These are phyloP conservation scores for Fraxinus sp. DNA, from an alignment of 305 asterid species.

Conservation along the genomic window DNA sequence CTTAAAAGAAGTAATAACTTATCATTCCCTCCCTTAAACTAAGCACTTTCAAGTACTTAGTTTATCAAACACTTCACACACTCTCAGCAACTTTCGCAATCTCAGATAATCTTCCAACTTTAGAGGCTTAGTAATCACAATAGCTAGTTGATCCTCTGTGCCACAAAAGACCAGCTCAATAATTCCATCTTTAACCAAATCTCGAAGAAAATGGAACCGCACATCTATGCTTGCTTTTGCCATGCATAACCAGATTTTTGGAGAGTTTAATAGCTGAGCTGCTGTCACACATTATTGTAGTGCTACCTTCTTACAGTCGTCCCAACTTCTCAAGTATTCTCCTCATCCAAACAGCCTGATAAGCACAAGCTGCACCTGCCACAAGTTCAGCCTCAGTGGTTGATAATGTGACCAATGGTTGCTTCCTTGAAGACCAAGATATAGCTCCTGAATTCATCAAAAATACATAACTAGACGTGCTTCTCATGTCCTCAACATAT, in stretches of 20 bases:
- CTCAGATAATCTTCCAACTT: constrained; percentile 1
- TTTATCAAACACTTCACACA: not conserved
- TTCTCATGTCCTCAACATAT: not conserved
- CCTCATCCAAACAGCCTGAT: constrained; percentile 2
- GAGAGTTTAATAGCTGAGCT: constrained; percentile 1
- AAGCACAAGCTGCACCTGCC: not conserved
- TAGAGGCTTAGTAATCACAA: constrained; percentile 15
- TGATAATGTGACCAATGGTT: constrained; percentile 3
- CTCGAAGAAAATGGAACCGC: not conserved
- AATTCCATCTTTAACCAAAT: not conserved
- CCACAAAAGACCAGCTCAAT: not conserved
- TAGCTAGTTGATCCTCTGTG: not conserved
- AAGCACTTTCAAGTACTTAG: not conserved
- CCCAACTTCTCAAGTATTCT: not conserved
- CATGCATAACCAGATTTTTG: not conserved
- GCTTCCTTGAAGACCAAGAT: constrained; percentile 8
- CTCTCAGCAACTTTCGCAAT: not conserved
- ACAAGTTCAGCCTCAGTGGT: constrained; percentile 10
- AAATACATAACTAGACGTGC: constrained; percentile 2
- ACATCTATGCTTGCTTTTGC: not conserved
- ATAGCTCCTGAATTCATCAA: not conserved
- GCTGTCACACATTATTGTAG: not conserved
- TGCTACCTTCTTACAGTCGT: not conserved
- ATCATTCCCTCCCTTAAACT: not conserved
- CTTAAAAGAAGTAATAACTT: not conserved